Evolutionary conservation across 2,329 filamentous ascomycete species (phyloP).

Genomic region (Cladosporium sp.): DNA sequence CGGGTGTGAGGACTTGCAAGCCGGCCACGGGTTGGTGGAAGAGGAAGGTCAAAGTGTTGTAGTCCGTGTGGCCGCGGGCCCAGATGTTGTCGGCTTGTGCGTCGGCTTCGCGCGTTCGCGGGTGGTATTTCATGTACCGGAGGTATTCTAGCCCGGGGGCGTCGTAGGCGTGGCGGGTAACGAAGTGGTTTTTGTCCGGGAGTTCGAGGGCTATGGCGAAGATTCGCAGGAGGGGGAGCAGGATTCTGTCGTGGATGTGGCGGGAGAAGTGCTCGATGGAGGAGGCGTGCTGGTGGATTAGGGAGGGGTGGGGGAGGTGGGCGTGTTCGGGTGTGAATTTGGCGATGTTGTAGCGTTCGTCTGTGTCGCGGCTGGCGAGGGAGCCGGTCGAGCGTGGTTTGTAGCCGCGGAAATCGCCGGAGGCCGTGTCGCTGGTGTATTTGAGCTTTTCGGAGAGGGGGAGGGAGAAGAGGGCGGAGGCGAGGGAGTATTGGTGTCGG

Average conservation of each 20-base stretch:
- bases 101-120: constrained; percentile 20
- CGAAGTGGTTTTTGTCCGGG: constrained; percentile 52
- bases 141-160: background rate
- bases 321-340: constrained; percentile 38
- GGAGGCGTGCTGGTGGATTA: constrained; percentile 43
- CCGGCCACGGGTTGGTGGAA: constrained; percentile 6
- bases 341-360: constrained; percentile 57
- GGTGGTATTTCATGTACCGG: constrained; percentile 33
- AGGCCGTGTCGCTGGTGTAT: constrained; percentile 35
- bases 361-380: constrained; percentile 42
- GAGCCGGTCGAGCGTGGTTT: constrained; percentile 21
- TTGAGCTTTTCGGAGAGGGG: constrained; percentile 55
- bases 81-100: constrained; percentile 16
- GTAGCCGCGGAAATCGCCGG: constrained; percentile 20
- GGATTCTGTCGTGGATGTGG: constrained; percentile 50
- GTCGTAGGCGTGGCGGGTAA: constrained; percentile 55
- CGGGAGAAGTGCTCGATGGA: constrained; percentile 54
- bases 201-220: constrained; percentile 59
- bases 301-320: constrained; percentile 20
- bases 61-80: constrained; percentile 36
- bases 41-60: constrained; percentile 38
- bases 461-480: constrained; percentile 53
- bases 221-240: constrained; percentile 53
- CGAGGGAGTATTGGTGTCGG: constrained; percentile 56
- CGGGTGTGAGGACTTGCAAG: constrained; percentile 1